Percentiles rank a stretch among this genome's conserved stretches.
phyloP scores from a whole-genome alignment of 1,284 basidiomycete species.

The Phlebopus sp. region DNA sequence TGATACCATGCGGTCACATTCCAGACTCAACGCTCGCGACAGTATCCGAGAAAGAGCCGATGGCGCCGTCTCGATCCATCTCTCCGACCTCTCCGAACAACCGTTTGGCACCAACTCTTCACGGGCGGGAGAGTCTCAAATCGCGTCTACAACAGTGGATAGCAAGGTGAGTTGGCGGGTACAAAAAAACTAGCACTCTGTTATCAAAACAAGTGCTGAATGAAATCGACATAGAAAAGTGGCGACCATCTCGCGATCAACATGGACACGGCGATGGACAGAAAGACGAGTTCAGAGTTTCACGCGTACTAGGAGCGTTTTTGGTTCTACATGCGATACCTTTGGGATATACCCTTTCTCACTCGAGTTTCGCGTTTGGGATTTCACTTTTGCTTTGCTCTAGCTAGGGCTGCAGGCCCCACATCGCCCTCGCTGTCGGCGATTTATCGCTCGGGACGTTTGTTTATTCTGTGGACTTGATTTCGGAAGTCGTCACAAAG shows the following conservation, averaged over 20 bases:
- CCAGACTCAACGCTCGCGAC: conserved; percentile 43
- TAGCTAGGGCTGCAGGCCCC: no score
- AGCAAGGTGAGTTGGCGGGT: background rate
- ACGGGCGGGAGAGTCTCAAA: background rate
- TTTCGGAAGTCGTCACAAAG: no score
- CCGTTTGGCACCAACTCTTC: conserved; percentile 1
- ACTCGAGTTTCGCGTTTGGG: no score
- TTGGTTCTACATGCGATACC: no score
- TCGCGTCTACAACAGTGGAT: background rate
- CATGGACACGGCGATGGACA: no score
- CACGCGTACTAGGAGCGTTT: background rate
- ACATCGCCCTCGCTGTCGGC: no score
- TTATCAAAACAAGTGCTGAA: background rate
- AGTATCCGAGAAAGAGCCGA: conserved; percentile 35
- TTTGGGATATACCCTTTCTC: no score
- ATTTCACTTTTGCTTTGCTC: no score
- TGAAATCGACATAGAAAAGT: background rate
- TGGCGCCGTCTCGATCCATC: conserved; percentile 40
- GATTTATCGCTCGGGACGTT: no score
- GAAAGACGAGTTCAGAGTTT: background rate
- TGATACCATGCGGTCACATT: background rate
- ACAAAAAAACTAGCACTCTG: background rate
- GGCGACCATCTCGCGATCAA: background rate
- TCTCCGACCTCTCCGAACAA: conserved; percentile 27
- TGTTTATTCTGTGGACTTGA: no score